phyloP scores from a whole-genome alignment of 2,329 filamentous ascomycete genomes.

The Acrocalymma vagum region DNA sequence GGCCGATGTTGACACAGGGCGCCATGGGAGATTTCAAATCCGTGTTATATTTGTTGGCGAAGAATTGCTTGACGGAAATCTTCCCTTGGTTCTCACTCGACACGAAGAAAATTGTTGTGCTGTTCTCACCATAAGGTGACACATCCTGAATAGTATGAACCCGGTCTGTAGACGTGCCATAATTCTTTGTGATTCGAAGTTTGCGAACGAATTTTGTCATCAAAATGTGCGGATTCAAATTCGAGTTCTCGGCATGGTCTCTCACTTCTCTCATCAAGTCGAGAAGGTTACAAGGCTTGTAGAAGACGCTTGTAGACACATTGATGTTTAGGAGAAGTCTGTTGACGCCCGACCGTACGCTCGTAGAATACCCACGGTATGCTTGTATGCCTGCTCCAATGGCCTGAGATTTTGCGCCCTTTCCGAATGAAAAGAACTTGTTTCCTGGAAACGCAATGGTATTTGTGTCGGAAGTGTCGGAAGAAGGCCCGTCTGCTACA shows the following conservation, averaged over 20 bases:
- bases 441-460: conserved; percentile 62
- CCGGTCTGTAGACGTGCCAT: conserved; percentile 46
- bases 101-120: conserved; percentile 30
- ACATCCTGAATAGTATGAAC: conserved; percentile 51
- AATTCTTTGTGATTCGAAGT: conserved; percentile 50
- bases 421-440: conserved; percentile 50
- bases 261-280: conserved; percentile 34
- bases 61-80: conserved; percentile 27
- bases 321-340: conserved; percentile 70
- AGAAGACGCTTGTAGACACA: conserved; percentile 67
- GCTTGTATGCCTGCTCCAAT: conserved; percentile 64
- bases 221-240: conserved; percentile 13
- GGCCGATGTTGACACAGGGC: conserved; percentile 40
- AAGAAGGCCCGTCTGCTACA: conserved; percentile 58
- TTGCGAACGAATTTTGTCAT: conserved; percentile 45
- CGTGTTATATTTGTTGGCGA: conserved; percentile 29
- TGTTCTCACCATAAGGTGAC: conserved; percentile 44
- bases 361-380: conserved; percentile 69
- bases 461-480: conserved; percentile 37
- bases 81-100: conserved; percentile 19
- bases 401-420: conserved; percentile 56
- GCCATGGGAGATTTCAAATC: conserved; percentile 26
- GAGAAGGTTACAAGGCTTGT: conserved; percentile 56
- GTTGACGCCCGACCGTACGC: conserved; percentile 65
- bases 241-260: conserved; percentile 11